Percentiles rank a stretch among this genome's conserved stretches.
These are phyloP conservation scores for Zymoseptoria passerinii DNA, from an alignment of 2,329 filamentous ascomycete species.

Conservation along the genomic window DNA sequence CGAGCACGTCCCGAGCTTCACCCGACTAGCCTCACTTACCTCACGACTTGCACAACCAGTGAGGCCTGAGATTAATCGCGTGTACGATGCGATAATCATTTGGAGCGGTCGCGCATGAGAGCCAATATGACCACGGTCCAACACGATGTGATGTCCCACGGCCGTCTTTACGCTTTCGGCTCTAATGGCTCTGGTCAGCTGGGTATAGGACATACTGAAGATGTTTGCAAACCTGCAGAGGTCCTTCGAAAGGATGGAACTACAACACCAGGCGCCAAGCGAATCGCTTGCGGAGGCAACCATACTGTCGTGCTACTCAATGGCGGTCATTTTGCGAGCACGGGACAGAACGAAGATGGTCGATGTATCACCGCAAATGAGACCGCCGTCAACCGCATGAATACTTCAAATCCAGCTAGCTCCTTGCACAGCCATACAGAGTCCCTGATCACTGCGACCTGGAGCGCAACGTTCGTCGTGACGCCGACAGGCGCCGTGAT, in stretches of 20 bases:
- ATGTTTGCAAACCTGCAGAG: constrained; percentile 30
- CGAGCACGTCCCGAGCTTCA: background rate
- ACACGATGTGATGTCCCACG: background rate
- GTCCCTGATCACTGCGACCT: constrained; percentile 55
- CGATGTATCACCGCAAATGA: constrained; percentile 30
- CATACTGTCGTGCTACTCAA: constrained; percentile 69
- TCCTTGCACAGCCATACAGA: background rate
- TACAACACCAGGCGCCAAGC: constrained; percentile 5
- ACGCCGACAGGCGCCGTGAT: constrained; percentile 44
- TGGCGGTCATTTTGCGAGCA: constrained; percentile 53
- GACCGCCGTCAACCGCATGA: background rate
- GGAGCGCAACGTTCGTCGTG: constrained; percentile 64
- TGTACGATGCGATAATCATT: background rate
- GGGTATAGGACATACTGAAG: constrained; percentile 37
- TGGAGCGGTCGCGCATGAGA: background rate
- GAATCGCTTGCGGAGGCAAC: constrained; percentile 65
- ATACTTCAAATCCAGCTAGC: background rate
- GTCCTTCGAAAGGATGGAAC: background rate
- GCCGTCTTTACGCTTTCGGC: constrained; percentile 32
- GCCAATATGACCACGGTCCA: background rate
- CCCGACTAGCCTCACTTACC: background rate
- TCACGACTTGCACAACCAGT: background rate
- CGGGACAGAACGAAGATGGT: constrained; percentile 51
- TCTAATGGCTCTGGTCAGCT: constrained; percentile 48
- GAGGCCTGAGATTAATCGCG: background rate